A percentile compares a stretch with the other conserved stretches of the same genome.
phyloP scores from a whole-genome alignment of 768 basidiomycete genomes.

The Termitomyces sp. region DNA sequence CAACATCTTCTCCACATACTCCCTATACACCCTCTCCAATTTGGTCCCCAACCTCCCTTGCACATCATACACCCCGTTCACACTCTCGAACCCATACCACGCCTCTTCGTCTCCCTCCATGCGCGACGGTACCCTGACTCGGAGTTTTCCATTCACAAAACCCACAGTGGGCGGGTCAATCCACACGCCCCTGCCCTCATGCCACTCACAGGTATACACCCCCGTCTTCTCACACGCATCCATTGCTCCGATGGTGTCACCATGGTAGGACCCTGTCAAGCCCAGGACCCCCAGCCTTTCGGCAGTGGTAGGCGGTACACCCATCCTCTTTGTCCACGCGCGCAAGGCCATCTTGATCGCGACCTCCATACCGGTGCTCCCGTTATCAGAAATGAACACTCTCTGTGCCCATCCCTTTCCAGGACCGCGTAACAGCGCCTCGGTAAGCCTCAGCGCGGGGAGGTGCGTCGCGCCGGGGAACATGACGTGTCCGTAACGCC shows the following conservation, averaged over 20 bases:
- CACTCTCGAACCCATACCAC: conserved; percentile 31
- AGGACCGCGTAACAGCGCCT: conserved; percentile 73
- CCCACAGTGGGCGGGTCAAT: conserved; percentile 82
- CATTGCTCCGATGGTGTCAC: conserved; percentile 97
- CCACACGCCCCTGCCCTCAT: conserved; percentile 89
- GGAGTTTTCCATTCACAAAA: conserved; percentile 52
- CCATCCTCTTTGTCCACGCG: conserved; percentile 37
- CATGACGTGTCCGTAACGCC: conserved; percentile 96
- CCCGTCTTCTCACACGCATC: conserved; percentile 83
- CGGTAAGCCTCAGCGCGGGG: conserved; percentile 81
- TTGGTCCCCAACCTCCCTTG: conserved; percentile 48
- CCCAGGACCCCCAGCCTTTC: conserved; percentile 74
- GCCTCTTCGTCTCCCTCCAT: conserved; percentile 6
- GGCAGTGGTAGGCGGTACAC: conserved; percentile 11
- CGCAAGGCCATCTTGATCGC: conserved; percentile 95
- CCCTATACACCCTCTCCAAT: conserved; percentile 59
- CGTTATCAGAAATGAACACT: conserved; percentile 92
- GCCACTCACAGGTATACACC: conserved; percentile 95
- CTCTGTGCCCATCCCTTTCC: conserved; percentile 88
- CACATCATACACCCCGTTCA: conserved; percentile 69
- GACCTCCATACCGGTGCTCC: conserved; percentile 96
- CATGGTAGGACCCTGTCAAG: conserved; percentile 90
- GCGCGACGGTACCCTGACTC: conserved; percentile 48
- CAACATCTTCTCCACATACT: conserved; percentile 50
- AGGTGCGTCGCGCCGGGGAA: conserved; percentile 85